phyloP scores from a whole-genome alignment of 2,329 filamentous ascomycete genomes.

The Sclerotinia minor region DNA sequence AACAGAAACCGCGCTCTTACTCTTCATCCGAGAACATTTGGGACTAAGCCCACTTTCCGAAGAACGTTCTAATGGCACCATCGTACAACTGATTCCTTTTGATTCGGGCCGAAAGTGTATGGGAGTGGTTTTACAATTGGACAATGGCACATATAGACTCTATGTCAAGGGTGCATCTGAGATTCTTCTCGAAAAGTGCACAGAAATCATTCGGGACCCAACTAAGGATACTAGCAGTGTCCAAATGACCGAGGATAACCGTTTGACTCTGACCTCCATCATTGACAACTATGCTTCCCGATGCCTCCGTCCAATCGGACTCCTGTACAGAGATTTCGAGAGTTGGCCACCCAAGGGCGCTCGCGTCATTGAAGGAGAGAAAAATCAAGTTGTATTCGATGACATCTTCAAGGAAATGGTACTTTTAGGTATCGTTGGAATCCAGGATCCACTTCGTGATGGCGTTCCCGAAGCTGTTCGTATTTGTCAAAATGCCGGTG shows the following conservation, averaged over 20 bases:
- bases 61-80: constrained; percentile 61
- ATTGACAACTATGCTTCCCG: constrained; percentile 64
- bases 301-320: constrained; percentile 73
- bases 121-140: constrained; percentile 60
- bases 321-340: constrained; percentile 72
- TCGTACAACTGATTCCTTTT: constrained; percentile 52
- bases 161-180: constrained; percentile 57
- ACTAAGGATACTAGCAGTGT: constrained; percentile 57
- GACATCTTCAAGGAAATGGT: constrained; percentile 71
- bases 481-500: constrained; percentile 66
- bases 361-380: constrained; percentile 59
- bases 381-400: constrained; percentile 62
- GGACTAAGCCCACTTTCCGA: constrained; percentile 62
- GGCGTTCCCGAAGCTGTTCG: constrained; percentile 68
- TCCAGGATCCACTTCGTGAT: constrained; percentile 70
- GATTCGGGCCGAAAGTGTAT: constrained; percentile 62
- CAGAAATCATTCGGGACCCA: constrained; percentile 54
- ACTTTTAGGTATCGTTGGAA: constrained; percentile 71
- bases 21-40: constrained; percentile 65
- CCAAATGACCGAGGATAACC: constrained; percentile 57
- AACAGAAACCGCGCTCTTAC: constrained; percentile 73
- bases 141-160: constrained; percentile 46
- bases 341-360: constrained; percentile 63
- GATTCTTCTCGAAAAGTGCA: constrained; percentile 49
- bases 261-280: constrained; percentile 52